These are phyloP conservation scores for Oryza meyeriana DNA, from an alignment of 176 grass and related monocot genomes.

Conservation along the genomic window DNA sequence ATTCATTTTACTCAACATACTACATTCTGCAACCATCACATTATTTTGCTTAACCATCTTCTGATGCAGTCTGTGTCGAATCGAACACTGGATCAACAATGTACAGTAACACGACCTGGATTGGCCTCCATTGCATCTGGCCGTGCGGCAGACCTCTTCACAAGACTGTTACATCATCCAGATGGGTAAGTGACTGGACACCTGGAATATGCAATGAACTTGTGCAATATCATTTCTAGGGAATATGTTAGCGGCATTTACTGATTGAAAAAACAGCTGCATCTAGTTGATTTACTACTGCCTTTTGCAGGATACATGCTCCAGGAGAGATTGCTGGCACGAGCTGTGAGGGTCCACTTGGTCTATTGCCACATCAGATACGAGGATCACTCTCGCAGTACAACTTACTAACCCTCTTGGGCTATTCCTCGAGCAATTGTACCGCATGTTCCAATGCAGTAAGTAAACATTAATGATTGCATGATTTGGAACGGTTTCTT, in stretches of 20 bases:
- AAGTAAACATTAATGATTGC: conserved; percentile 32
- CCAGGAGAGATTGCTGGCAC: conserved; percentile 69
- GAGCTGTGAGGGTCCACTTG: conserved; percentile 38
- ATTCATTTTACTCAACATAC: neutral
- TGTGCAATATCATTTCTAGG: neutral
- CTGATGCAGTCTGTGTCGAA: conserved; percentile 78
- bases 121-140: conserved; percentile 87
- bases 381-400: conserved; percentile 73
- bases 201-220: neutral
- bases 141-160: conserved; percentile 66
- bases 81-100: conserved; percentile 92
- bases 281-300: neutral
- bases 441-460: conserved; percentile 80
- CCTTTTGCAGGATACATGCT: conserved; percentile 75
- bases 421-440: conserved; percentile 80
- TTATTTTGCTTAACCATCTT: neutral
- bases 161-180: conserved; percentile 81
- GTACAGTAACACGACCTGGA: conserved; percentile 93
- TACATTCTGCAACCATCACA: conserved; percentile 14
- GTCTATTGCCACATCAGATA: conserved; percentile 87
- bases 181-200: conserved; percentile 55
- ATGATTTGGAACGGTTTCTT: neutral
- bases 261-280: neutral
- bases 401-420: conserved; percentile 75
- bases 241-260: neutral